Conservation (phyloP, 805 yeast species). For the Candida coquimbonensis region DNA sequence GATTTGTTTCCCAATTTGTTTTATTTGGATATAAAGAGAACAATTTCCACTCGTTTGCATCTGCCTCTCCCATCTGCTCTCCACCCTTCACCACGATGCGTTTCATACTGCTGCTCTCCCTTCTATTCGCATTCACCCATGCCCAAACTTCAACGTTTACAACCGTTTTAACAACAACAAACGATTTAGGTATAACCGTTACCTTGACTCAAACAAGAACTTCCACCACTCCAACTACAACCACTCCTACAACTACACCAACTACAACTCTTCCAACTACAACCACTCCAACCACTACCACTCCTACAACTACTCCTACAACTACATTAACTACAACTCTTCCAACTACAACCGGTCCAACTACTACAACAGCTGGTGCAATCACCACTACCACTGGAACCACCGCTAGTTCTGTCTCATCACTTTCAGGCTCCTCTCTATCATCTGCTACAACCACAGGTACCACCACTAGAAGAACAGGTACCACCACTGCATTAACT, state of each 20-base stretch:
- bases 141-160: conserved; percentile 5
- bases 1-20: too few relatives aligned
- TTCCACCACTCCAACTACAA: conserved; percentile 4
- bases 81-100: too few relatives aligned
- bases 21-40: too few relatives aligned
- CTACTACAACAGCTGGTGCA: not conserved
- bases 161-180: conserved; percentile 20
- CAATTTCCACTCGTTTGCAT: too few relatives aligned
- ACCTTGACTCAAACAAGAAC: conserved; percentile 15
- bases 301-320: not conserved
- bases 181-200: conserved; percentile 19
- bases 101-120: conserved; percentile 1
- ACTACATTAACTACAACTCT: not conserved
- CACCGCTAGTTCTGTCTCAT: not conserved
- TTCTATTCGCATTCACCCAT: conserved; percentile 3
- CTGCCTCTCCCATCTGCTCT: not conserved
- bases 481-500: conserved; percentile 19
- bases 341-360: not conserved
- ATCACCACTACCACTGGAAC: conserved; percentile 8
- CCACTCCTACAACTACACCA: not conserved
- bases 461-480: conserved; percentile 14
- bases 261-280: too few relatives aligned
- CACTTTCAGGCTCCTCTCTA: not conserved
- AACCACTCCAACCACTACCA: not conserved
- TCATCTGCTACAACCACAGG: conserved; percentile 5